phyloP scores from a whole-genome alignment of 2,329 filamentous ascomycete genomes.

The Niveomyces coronatus region DNA sequence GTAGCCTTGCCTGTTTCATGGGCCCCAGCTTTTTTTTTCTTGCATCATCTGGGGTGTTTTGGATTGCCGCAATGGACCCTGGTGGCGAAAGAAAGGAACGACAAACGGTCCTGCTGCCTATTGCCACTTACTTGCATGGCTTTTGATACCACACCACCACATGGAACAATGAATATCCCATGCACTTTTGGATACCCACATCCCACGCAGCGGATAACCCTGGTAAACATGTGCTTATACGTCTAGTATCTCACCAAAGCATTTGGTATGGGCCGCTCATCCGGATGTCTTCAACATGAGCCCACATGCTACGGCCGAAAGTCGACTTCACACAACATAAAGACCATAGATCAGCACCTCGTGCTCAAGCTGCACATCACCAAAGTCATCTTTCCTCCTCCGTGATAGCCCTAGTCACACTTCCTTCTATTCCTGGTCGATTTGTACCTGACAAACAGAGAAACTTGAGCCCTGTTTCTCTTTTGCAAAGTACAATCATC shows the following conservation, averaged over 20 bases:
- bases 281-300: slow-evolving; percentile 2
- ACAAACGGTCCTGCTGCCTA: too few species aligned
- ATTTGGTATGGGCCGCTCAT: slow-evolving; percentile 10
- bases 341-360: slow-evolving; percentile 3
- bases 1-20: slow-evolving; percentile 3
- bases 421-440: background rate
- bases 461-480: slow-evolving; percentile 10
- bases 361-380: background rate
- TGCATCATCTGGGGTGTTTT: too few species aligned
- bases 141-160: slow-evolving; percentile 6
- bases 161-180: slow-evolving; percentile 1
- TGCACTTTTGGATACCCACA: background rate
- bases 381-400: slow-evolving; percentile 7
- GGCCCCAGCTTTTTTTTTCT: too few species aligned
- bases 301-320: slow-evolving; percentile 1
- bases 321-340: slow-evolving; percentile 8
- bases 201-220: slow-evolving; percentile 2
- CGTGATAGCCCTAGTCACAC: slow-evolving; percentile 5
- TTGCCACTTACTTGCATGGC: too few species aligned
- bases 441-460: slow-evolving; percentile 8
- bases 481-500: slow-evolving; percentile 9
- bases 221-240: slow-evolving; percentile 9
- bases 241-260: slow-evolving; percentile 9
- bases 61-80: too few species aligned
- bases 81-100: too few species aligned